phyloP scores from a whole-genome alignment of 371 early-diverging fungal genomes.

The Syncephalis fuscata region DNA sequence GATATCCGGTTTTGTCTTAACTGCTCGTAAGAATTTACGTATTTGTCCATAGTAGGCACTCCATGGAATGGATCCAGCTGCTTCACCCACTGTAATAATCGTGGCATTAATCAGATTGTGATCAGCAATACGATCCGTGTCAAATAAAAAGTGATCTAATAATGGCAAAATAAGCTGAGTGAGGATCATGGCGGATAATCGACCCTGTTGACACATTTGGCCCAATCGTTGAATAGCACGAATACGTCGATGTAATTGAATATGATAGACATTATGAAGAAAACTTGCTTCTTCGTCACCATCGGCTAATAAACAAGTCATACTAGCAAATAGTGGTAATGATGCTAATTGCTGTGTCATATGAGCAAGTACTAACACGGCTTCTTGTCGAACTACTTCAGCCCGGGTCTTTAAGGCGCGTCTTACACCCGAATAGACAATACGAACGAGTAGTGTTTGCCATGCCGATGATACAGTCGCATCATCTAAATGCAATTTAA shows the following conservation, averaged over 20 bases:
- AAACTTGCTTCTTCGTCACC: conserved; percentile 73
- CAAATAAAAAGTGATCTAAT: conserved; percentile 67
- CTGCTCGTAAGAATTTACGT: conserved; percentile 43
- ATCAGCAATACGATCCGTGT: conserved; percentile 42
- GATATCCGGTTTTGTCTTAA: conserved; percentile 40
- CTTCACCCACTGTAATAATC: conserved; percentile 47
- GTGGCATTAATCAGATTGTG: conserved; percentile 67
- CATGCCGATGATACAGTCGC: conserved; percentile 8
- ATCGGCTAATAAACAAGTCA: conserved; percentile 35
- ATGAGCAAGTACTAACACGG: conserved; percentile 36
- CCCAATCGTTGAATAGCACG: conserved; percentile 67
- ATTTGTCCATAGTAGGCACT: conserved; percentile 58
- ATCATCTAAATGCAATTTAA: background rate
- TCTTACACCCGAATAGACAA: conserved; percentile 61
- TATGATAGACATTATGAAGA: conserved; percentile 80
- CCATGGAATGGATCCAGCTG: conserved; percentile 63
- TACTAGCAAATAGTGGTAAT: conserved; percentile 37
- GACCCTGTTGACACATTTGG: conserved; percentile 21
- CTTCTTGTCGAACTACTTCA: conserved; percentile 55
- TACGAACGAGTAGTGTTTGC: conserved; percentile 29
- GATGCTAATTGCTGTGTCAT: conserved; percentile 41
- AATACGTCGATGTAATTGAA: conserved; percentile 81
- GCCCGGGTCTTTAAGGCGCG: conserved; percentile 36
- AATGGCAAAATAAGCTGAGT: conserved; percentile 71
- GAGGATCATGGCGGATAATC: conserved; percentile 32